Base-by-base conservation (phyloP, 192 early-diverging fungal species). In the Kappamyces sp. region DNA sequence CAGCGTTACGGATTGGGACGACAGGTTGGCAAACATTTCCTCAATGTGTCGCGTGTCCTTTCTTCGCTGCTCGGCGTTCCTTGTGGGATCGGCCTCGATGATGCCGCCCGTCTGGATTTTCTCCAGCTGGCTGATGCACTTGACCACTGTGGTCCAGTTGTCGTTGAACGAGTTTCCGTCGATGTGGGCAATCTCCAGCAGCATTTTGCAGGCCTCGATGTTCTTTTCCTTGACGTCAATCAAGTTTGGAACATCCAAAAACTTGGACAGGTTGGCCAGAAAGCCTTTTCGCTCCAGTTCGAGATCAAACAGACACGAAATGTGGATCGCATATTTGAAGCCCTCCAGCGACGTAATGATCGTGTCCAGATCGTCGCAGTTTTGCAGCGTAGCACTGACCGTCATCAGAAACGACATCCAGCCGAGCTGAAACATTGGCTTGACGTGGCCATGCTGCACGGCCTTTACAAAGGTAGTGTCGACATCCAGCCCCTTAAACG, bases 201-300 rank as follows among this genome's bases (percentile, higher is more conserved):
- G 64, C 6, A 84, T 80, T 30, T 85, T 80, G 48, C 87, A 85
- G 0, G 89, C 87, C 62, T 89, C 86, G 1, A 91, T 79, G 59
- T 91, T 88, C 62, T 91, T 91, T 45, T 79, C 79, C 49, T 75
- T 83, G 77, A 90, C 84, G 58, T 91, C 88, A 31, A 74, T 75
- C 41, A 87, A 57, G 40, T 85, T 84, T 3, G 5, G 2, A 66
- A 91, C 70, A 65, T 77, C 77, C 6, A 87, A 85, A 55, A 91
- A 87, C 66, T 87, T 87, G 33, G 84, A 71, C 64, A 91, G 62
- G 9, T 87, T 88, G 29, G 88, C 84, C 8, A 91, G 77, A 69
- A 89, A 89, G 7, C 87, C 86, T 51, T 86, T 74, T 11, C 86
- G 67, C 65, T 89, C 86, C 32, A 89, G 66, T 36, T 86, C 79